Percentiles rank a stretch among this genome's conserved stretches.
phyloP scores from a whole-genome alignment of 2,329 filamentous ascomycete genomes.

The Phaeosphaeria sp. region DNA sequence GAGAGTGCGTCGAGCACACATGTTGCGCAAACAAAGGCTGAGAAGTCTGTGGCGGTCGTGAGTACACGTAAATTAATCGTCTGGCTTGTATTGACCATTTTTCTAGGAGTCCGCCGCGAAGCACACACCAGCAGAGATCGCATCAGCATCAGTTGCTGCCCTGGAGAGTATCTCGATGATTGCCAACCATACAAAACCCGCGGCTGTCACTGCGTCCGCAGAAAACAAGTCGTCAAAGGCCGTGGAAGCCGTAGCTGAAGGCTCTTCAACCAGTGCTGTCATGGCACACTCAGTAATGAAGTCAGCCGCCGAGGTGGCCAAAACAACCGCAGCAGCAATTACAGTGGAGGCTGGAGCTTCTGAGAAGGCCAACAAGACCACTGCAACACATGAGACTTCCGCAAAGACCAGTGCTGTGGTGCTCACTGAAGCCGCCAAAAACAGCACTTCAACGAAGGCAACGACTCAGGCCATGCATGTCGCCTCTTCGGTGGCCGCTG shows the following conservation, averaged over 20 bases:
- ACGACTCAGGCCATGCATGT: no score
- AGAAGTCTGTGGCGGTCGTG: constrained; percentile 21
- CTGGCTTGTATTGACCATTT: neutral
- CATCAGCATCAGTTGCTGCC: neutral
- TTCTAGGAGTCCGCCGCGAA: neutral
- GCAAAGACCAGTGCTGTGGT: neutral
- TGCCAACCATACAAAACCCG: neutral
- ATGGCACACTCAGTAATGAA: neutral
- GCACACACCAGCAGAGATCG: neutral
- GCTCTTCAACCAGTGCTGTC: no score
- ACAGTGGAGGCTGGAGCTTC: constrained; percentile 20
- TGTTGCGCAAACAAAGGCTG: constrained; percentile 5
- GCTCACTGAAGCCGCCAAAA: constrained; percentile 3
- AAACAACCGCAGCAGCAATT: constrained; percentile 5
- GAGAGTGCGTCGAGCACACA: constrained; percentile 7
- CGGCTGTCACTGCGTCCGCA: neutral
- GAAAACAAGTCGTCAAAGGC: neutral
- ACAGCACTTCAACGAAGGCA: constrained; percentile 3
- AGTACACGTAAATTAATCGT: neutral
- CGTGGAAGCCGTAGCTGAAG: neutral
- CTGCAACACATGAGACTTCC: neutral
- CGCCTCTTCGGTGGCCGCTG: neutral
- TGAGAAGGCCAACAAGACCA: neutral
- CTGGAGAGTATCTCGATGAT: neutral
- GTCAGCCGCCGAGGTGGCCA: neutral